A percentile compares a stretch with the other conserved stretches of the same genome.
Evolutionary conservation across 441 rosid species (phyloP).

Genomic region (Viola pubescens): DNA sequence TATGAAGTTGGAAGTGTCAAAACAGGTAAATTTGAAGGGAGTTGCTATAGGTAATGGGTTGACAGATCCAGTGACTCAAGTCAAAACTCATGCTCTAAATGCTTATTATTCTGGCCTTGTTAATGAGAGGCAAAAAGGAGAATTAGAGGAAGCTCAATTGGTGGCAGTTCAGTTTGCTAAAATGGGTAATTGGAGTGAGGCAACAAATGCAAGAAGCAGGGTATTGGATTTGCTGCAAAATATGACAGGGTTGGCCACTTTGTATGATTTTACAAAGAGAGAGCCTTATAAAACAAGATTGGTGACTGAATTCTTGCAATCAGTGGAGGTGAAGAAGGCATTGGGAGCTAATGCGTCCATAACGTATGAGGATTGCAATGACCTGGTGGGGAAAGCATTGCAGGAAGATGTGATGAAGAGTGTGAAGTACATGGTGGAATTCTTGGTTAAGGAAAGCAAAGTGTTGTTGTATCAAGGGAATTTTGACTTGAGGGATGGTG

Average conservation of each 20-base stretch:
- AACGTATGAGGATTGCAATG: constrained; percentile 44
- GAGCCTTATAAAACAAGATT: constrained; percentile 36
- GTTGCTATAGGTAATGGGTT: constrained; percentile 77
- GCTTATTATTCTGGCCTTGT: constrained; percentile 56
- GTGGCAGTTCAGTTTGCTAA: constrained; percentile 33
- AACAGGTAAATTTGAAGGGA: constrained; percentile 47
- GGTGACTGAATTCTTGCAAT: constrained; percentile 33
- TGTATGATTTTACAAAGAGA: constrained; percentile 39
- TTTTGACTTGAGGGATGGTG: constrained; percentile 57
- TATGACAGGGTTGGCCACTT: constrained; percentile 71
- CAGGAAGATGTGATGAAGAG: constrained; percentile 70
- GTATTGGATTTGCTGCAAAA: constrained; percentile 34
- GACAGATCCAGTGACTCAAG: constrained; percentile 65
- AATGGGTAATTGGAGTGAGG: constrained; percentile 50
- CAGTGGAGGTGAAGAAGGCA: constrained; percentile 34
- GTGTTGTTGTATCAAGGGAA: constrained; percentile 70
- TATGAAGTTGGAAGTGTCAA: constrained; percentile 13
- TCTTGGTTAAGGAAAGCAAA: constrained; percentile 36
- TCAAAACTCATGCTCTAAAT: constrained; percentile 49
- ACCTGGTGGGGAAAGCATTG: constrained; percentile 33
- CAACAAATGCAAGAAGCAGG: constrained; percentile 40
- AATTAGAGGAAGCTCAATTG: constrained; percentile 45
- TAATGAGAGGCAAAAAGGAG: constrained; percentile 56
- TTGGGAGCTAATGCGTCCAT: constrained; percentile 42
- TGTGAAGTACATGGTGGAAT: constrained; percentile 65